These are phyloP conservation scores for Arabidopsis arenosa DNA, from an alignment of 345 rosid species.

Conservation along the genomic window DNA sequence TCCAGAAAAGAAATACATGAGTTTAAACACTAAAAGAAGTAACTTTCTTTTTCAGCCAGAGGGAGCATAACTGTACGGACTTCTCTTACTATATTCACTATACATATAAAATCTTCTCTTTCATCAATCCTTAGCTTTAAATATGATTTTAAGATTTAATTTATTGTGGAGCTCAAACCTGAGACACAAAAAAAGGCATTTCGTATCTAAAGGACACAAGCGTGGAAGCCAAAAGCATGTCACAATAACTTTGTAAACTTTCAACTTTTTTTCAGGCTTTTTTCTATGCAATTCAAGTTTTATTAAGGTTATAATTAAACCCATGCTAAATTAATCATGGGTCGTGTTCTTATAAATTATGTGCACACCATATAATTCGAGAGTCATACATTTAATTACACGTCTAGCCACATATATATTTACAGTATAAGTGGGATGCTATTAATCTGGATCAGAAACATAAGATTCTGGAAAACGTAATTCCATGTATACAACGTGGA, in stretches of 20 bases:
- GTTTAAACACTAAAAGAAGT: conserved; percentile 42
- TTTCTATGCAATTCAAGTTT: not conserved
- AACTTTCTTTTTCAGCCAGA: conserved; percentile 42
- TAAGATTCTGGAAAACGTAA: not conserved
- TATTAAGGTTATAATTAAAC: not conserved
- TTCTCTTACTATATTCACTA: conserved; percentile 34
- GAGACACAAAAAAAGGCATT: conserved; percentile 16
- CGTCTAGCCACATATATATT: not conserved
- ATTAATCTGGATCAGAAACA: not conserved
- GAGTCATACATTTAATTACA: not conserved
- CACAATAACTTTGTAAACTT: not conserved
- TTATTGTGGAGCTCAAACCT: conserved; percentile 11
- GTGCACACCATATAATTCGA: not conserved
- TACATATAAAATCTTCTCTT: not conserved
- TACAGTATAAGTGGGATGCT: not conserved
- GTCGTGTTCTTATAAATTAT: not conserved
- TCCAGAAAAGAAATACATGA: conserved; percentile 21
- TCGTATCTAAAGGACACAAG: conserved; percentile 23
- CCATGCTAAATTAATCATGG: not conserved
- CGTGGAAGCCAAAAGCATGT: conserved; percentile 42
- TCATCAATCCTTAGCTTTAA: not conserved
- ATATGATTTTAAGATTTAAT: not conserved
- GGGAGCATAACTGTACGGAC: conserved; percentile 44
- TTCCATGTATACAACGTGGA: not conserved
- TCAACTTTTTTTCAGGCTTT: not conserved